Evolutionary conservation across 2,329 filamentous ascomycete genomes (phyloP).

Genomic region (Aureobasidium lini): DNA sequence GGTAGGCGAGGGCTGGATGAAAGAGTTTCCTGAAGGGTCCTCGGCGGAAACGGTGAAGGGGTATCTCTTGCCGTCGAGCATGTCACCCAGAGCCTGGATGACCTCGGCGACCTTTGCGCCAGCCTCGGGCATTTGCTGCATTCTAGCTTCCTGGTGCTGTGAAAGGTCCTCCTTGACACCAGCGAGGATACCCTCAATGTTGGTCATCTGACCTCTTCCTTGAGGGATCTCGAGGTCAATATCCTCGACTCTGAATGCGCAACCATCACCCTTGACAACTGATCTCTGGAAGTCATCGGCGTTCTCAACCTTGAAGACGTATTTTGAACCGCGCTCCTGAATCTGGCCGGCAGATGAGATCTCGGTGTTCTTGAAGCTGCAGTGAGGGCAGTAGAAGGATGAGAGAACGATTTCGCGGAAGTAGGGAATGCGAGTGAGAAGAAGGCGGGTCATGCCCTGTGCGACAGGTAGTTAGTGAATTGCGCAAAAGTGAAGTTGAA

Average conservation of each 20-base stretch:
- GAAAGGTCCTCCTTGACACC: conserved; percentile 75
- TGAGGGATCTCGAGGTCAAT: conserved; percentile 88
- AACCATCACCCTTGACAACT: conserved; percentile 86
- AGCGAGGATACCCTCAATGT: conserved; percentile 79
- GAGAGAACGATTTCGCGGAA: conserved; percentile 97
- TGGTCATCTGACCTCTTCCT: conserved; percentile 84
- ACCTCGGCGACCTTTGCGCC: conserved; percentile 70
- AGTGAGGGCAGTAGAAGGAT: conserved; percentile 90
- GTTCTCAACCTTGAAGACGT: conserved; percentile 69
- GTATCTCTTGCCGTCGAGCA: conserved; percentile 69
- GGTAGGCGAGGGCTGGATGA: conserved; percentile 76
- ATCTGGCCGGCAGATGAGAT: conserved; percentile 89
- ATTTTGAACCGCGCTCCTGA: conserved; percentile 79
- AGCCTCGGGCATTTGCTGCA: conserved; percentile 68
- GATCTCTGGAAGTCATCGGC: conserved; percentile 73
- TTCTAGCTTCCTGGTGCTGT: conserved; percentile 73
- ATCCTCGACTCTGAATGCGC: conserved; percentile 79
- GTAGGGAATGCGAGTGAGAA: conserved; percentile 89
- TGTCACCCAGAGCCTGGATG: conserved; percentile 64
- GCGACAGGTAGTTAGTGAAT: not conserved
- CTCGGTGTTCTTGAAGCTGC: conserved; percentile 83
- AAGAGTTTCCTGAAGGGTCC: conserved; percentile 91
- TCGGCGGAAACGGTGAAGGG: conserved; percentile 86
- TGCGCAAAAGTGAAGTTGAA: not conserved
- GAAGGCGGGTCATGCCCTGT: conserved; percentile 74